phyloP scores from a whole-genome alignment of 164 flowering plant species.

The Annona cherimola region DNA sequence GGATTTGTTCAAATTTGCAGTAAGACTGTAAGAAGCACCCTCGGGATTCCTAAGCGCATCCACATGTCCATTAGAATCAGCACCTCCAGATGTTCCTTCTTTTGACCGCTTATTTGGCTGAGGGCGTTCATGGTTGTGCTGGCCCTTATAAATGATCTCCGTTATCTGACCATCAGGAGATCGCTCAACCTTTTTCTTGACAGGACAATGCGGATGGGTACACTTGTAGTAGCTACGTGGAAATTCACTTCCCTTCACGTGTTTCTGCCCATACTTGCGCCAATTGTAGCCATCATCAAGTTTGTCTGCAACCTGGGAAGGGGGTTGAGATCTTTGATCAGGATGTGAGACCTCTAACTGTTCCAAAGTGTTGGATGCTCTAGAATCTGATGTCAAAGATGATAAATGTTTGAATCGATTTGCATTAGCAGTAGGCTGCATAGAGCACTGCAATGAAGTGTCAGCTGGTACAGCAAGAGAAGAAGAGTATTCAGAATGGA shows the following conservation, averaged over 20 bases:
- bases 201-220: slow-evolving; percentile 67
- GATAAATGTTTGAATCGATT: slow-evolving; percentile 32
- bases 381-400: slow-evolving; percentile 29
- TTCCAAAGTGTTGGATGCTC: slow-evolving; percentile 22
- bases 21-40: slow-evolving; percentile 20
- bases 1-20: slow-evolving; percentile 20
- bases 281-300: slow-evolving; percentile 93
- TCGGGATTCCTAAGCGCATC: slow-evolving; percentile 31
- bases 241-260: slow-evolving; percentile 85
- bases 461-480: slow-evolving; percentile 22
- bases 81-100: slow-evolving; percentile 23
- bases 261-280: slow-evolving; percentile 98
- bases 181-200: slow-evolving; percentile 92
- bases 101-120: slow-evolving; percentile 44
- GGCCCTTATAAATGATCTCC: slow-evolving; percentile 88
- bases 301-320: slow-evolving; percentile 42
- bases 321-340: slow-evolving; percentile 43
- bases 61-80: slow-evolving; percentile 27
- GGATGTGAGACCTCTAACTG: slow-evolving; percentile 38
- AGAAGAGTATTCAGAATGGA: slow-evolving; percentile 44
- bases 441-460: slow-evolving; percentile 21
- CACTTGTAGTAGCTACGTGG: slow-evolving; percentile 96
- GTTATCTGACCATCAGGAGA: slow-evolving; percentile 76
- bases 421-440: slow-evolving; percentile 22
- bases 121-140: slow-evolving; percentile 76